Base-by-base conservation (phyloP, 1,139 yeast species). In the Barnettozyma hawaiiensis region DNA sequence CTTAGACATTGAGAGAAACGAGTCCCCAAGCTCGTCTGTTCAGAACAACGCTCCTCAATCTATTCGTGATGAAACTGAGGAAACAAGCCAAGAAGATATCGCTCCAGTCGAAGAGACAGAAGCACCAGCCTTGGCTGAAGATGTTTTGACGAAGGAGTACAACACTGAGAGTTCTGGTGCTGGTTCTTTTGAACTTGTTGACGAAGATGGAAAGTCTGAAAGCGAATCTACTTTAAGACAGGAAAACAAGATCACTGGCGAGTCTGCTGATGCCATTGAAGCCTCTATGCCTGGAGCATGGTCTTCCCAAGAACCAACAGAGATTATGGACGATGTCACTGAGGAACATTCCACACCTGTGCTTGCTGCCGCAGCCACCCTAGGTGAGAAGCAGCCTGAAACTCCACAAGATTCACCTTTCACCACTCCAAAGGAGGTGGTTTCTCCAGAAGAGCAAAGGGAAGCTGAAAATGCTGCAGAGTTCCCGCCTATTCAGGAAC, bases 21-120 rank as follows among this genome's bases (percentile, higher is more conserved):
- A 82, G 49, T 85, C 96, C 0, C 76, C 85, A 41, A 84, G 96
- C 0, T 87, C 96, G 0, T 85, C 96, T 43, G 95, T 89, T 16
- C 94, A 85, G 55, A 89, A 89, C 63, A 89, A 90, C 60, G 89
- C 97, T 3, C 90, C 97, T 0, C 76, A 81, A 62, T 85, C 96
- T 20, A 95, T 85, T 9, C 78, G 95, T 46, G 95, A 84, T 54
- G 76, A 57, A 19, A 47, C 45, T 37, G 60, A 54, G 31, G 56
- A 53, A 2, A 39, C 44, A 8, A 37, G 53, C n/a, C 44, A 41
- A 33, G 53, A 47, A 41, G 57, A 49, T 5, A 31, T 46, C 12
- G 32, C 43, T 16, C 20, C 39, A 11, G 29, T 42, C 12, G 49
- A 44, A 14, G 42, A 27, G 8, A 37, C 35, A 12, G 46, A 40